Percentiles rank a stretch among this genome's conserved stretches.
Evolutionary conservation across 345 rosid species (phyloP).

Genomic region (Gossypium rotundifolium): DNA sequence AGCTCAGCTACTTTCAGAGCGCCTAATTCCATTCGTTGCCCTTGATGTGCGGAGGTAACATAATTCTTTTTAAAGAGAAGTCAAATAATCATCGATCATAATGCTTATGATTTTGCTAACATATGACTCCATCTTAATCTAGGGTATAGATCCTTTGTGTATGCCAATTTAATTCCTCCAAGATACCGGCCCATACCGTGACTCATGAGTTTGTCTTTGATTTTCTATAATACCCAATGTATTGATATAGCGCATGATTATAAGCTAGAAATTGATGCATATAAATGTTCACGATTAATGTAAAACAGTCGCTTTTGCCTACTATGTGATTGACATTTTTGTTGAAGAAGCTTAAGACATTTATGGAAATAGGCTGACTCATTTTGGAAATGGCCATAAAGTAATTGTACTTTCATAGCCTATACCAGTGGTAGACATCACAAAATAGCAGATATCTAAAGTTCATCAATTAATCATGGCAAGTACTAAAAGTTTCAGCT

Average conservation of each 20-base stretch:
- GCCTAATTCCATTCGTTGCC: slow-evolving; percentile 95
- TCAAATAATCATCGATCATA: neutral
- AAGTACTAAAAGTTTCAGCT: slow-evolving; percentile 1
- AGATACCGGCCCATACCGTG: neutral
- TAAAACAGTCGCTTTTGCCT: neutral
- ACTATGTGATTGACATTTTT: neutral
- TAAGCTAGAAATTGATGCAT: neutral
- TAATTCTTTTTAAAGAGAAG: neutral
- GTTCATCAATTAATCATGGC: neutral
- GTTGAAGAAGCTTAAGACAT: neutral
- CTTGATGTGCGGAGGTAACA: slow-evolving; percentile 93
- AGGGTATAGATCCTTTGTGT: neutral
- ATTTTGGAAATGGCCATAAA: neutral
- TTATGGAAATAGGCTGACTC: neutral
- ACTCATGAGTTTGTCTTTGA: neutral
- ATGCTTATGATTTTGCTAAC: neutral
- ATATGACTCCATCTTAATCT: neutral
- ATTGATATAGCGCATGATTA: neutral
- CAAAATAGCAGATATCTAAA: neutral
- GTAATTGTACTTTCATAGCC: neutral
- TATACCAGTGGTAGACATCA: neutral
- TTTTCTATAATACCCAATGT: neutral
- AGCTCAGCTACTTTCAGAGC: slow-evolving; percentile 97
- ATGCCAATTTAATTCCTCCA: neutral
- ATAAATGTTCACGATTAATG: neutral